These are phyloP conservation scores for Zygoascus hellenicus DNA, from an alignment of 1,139 yeast genomes.

Conservation along the genomic window DNA sequence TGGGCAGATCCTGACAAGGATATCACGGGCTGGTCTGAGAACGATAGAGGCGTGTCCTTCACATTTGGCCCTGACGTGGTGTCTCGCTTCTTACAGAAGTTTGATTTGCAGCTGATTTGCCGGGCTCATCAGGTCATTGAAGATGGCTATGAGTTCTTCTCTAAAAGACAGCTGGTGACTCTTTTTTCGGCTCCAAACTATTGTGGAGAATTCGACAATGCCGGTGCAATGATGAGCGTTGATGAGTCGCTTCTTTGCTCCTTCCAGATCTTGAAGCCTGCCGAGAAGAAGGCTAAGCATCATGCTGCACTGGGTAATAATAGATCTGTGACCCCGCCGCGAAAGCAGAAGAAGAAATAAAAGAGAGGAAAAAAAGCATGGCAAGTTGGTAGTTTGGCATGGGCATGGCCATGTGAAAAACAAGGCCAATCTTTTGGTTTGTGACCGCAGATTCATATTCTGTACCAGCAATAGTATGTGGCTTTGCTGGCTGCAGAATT, in stretches of 20 bases:
- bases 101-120: slow-evolving; percentile 93
- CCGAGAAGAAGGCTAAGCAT: slow-evolving; percentile 80
- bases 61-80: slow-evolving; percentile 97
- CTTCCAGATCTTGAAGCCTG: slow-evolving; percentile 96
- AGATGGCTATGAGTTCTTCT: slow-evolving; percentile 94
- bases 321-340: slow-evolving; percentile 59
- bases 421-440: too few relatives aligned
- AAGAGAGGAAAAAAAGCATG: neutral
- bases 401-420: too few relatives aligned
- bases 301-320: slow-evolving; percentile 39
- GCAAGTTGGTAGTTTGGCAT: neutral
- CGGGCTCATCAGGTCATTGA: slow-evolving; percentile 98
- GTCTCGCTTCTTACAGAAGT: slow-evolving; percentile 85
- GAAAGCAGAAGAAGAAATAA: slow-evolving; percentile 48
- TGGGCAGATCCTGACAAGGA: slow-evolving; percentile 98
- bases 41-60: slow-evolving; percentile 94
- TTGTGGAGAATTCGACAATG: slow-evolving; percentile 64
- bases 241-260: slow-evolving; percentile 92
- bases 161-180: slow-evolving; percentile 83
- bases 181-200: slow-evolving; percentile 13
- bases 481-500: too few relatives aligned
- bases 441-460: too few relatives aligned
- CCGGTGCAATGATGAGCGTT: slow-evolving; percentile 98
- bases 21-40: slow-evolving; percentile 95
- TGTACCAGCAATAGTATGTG: too few relatives aligned